Percentiles rank a stretch among this genome's conserved stretches.
phyloP scores from a whole-genome alignment of 164 flowering plant species.

The Magnolia changhungtana region DNA sequence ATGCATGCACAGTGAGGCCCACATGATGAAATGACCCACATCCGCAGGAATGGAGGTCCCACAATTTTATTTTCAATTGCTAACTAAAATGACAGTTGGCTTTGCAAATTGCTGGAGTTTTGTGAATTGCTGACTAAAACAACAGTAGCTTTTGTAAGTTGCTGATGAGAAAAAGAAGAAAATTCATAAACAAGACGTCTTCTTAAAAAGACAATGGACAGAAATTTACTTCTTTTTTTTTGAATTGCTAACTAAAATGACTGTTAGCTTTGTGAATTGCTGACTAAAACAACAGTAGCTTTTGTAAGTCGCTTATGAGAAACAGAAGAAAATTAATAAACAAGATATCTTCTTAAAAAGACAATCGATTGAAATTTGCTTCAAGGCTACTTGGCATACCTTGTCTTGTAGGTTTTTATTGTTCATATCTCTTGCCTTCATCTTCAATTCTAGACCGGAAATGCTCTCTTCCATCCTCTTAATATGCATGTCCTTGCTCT shows the following conservation, averaged over 20 bases:
- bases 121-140: neutral
- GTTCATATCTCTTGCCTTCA: slow-evolving; percentile 67
- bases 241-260: no score
- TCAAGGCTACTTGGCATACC: slow-evolving; percentile 32
- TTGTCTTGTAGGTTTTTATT: slow-evolving; percentile 76
- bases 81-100: no score
- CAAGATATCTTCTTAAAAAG: neutral
- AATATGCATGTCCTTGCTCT: slow-evolving; percentile 65
- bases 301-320: neutral
- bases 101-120: no score
- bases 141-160: neutral
- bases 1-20: no score
- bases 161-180: neutral
- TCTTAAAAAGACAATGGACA: neutral
- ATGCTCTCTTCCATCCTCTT: slow-evolving; percentile 83
- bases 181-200: neutral
- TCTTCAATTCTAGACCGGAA: slow-evolving; percentile 54
- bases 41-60: no score
- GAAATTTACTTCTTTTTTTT: neutral
- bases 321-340: no score
- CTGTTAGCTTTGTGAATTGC: no score
- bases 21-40: no score
- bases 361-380: neutral
- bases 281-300: neutral
- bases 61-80: no score